Conservation (phyloP, 768 basidiomycete species). For the Serendipita sp. region DNA sequence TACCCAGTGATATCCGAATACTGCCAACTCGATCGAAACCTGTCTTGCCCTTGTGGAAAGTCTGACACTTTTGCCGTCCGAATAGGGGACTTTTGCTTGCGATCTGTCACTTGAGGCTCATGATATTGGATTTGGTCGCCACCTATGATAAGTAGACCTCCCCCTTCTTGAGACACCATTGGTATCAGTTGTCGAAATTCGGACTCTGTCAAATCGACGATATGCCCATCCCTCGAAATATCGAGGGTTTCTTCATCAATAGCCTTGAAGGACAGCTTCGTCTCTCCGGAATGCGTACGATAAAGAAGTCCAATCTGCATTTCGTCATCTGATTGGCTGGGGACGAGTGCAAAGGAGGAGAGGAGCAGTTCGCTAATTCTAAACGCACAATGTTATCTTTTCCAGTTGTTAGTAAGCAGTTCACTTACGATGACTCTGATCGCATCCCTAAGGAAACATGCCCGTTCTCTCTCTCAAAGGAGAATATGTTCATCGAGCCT, state of each 20-base stretch:
- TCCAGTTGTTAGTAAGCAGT: background rate
- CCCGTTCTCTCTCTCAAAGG: background rate
- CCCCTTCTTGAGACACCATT: background rate
- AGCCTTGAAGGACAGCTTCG: background rate
- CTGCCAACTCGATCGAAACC: conserved; percentile 47
- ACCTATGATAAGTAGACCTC: conserved; percentile 43
- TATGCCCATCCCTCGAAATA: background rate
- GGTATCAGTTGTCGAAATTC: background rate
- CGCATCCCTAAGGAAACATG: background rate
- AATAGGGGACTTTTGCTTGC: background rate
- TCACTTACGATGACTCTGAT: background rate
- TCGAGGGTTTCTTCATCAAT: background rate
- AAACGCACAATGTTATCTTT: background rate
- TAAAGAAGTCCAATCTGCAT: background rate
- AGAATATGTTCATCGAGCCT: background rate
- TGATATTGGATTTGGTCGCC: conserved; percentile 42
- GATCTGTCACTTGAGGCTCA: conserved; percentile 32
- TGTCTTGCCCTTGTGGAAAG: conserved; percentile 30
- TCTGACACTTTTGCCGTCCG: conserved; percentile 9
- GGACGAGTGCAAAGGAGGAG: background rate
- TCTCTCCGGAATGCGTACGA: background rate
- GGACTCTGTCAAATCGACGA: no score
- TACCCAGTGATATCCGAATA: conserved; percentile 62
- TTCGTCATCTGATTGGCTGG: background rate
- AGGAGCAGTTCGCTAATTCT: background rate